Evolutionary conservation across 768 basidiomycete genomes (phyloP), one percentile per base, ranked within the genome.

Genomic region (Boletus rufocinnamomeus): DNA sequence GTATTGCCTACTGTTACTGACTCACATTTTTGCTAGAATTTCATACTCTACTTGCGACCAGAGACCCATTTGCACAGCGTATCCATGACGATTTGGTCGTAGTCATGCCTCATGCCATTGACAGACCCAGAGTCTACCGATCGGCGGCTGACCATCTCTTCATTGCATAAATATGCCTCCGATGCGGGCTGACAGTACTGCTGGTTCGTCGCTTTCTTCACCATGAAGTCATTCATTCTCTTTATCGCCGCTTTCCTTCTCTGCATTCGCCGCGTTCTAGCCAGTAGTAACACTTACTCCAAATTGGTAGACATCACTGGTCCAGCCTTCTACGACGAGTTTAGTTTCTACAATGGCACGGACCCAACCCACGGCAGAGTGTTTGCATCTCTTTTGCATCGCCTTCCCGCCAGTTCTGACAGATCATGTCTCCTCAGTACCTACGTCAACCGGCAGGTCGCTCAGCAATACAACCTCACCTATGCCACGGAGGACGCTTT

Each of bases 341-440:
- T 88, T 64, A 60, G 66, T 5, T 79, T 78, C 63, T 65, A 84
- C 63, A 74, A 75, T 21, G 79, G 82, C 41, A 17, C 80, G 2
- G 87, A 88, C 64, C 86, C 87, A 5, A 88, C 87, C 8, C 76
- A 86, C 60, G 87, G 87, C 30, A 77, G 86, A 52, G 87, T 89
- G 87, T 87, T 69, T 64, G 82, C 66, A 19, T 46, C 45, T 30
- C 8, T 45, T 9, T 19, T 23, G 19, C 17, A 6, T 16, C 25
- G 5, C 6, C 16, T 10, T 37, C 5, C 32, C 28, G 19, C 41
- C 17, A 16, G 28, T 48, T 34, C 34, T 34, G 14, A 53, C 32
- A 11, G 17, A 19, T 35, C 5, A 7, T 25, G 0, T 57, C 11
- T 53, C 34, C 13, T 57, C 35, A 70, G 70, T 13, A 62, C 52